These are phyloP conservation scores for Aspergillus sp. DNA, from an alignment of 2,329 filamentous ascomycete species.

Conservation along the genomic window DNA sequence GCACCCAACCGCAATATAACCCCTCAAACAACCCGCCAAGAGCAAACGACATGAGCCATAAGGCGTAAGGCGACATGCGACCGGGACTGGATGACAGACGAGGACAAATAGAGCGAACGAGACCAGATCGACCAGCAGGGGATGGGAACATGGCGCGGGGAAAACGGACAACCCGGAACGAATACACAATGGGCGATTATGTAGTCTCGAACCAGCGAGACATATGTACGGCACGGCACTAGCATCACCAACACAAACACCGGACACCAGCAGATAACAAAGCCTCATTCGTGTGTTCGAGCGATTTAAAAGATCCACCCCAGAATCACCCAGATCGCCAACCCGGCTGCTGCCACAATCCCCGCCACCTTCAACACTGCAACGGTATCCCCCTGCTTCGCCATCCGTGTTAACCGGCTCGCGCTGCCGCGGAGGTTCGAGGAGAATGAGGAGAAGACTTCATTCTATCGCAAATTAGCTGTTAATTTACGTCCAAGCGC, in stretches of 20 bases:
- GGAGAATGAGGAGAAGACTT: conserved; percentile 85
- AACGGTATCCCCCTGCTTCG: conserved; percentile 79
- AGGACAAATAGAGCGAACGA: no score
- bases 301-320: conserved; percentile 51
- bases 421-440: conserved; percentile 79
- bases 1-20: no score
- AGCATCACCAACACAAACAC: neutral
- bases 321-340: conserved; percentile 69
- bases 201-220: conserved; percentile 9
- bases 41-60: no score
- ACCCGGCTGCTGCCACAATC: conserved; percentile 65
- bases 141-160: no score
- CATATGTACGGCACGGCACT: neutral
- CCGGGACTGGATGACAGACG: no score
- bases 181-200: no score
- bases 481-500: neutral
- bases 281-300: neutral
- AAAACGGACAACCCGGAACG: no score
- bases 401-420: conserved; percentile 78
- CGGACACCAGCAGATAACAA: neutral
- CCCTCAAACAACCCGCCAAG: no score
- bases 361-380: conserved; percentile 84
- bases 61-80: no score
- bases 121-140: no score
- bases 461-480: conserved; percentile 51